A percentile compares a stretch with the other conserved stretches of the same genome.
phyloP scores from a whole-genome alignment of 139 green algal species.

The Deuterostichococcus epilithicus region DNA sequence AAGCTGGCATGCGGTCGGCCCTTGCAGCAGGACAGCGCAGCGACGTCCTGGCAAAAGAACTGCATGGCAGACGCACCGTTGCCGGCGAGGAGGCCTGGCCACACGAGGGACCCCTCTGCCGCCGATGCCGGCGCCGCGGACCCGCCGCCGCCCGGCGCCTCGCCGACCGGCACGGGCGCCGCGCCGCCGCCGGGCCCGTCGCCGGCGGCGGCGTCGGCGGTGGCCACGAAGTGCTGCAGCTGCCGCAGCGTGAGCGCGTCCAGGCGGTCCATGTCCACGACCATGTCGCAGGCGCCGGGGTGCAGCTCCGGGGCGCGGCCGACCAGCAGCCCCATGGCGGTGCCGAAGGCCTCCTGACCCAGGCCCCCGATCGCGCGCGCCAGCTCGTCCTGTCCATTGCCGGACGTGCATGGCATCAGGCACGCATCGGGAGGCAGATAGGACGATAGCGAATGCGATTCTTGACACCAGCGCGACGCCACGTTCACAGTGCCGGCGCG shows the following conservation, averaged over 20 bases:
- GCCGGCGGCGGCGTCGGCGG: neutral
- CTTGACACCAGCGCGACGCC: neutral
- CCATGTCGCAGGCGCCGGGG: conserved; percentile 30
- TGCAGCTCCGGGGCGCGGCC: conserved; percentile 34
- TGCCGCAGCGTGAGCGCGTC: conserved; percentile 53
- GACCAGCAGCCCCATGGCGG: conserved; percentile 45
- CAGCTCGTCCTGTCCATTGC: conserved; percentile 20
- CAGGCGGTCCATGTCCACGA: conserved; percentile 50
- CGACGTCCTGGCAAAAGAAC: too few relatives aligned
- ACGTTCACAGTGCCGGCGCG: neutral
- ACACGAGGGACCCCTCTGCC: neutral
- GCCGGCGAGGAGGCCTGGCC: conserved; percentile 1
- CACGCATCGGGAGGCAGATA: neutral
- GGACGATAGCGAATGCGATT: neutral
- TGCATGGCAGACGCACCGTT: conserved; percentile 5
- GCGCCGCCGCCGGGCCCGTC: neutral
- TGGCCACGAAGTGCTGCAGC: conserved; percentile 33
- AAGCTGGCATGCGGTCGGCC: too few relatives aligned
- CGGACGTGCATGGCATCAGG: neutral
- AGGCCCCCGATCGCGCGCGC: conserved; percentile 21
- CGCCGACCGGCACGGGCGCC: too few relatives aligned
- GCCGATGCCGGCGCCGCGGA: too few relatives aligned
- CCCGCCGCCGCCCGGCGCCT: too few relatives aligned
- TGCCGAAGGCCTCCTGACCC: conserved; percentile 43
- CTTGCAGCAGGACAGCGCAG: too few relatives aligned